Percentiles rank a stretch among this genome's conserved stretches.
phyloP scores from a whole-genome alignment of 176 grass and related monocot genomes.

The Oryza meridionalis region DNA sequence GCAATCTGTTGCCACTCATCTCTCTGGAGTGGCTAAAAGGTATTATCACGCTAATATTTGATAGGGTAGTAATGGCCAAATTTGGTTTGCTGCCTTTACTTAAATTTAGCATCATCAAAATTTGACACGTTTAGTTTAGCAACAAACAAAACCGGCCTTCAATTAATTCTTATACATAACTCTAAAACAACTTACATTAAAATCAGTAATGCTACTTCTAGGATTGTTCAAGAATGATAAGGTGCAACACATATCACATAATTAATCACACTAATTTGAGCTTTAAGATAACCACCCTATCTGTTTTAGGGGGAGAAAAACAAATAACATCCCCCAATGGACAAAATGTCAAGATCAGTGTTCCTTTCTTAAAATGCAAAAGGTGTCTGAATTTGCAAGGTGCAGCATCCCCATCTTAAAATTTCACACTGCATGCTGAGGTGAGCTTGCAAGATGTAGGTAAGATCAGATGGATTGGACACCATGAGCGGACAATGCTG shows the following conservation, averaged over 20 bases:
- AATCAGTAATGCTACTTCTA: neutral
- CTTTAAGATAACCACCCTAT: constrained; percentile 13
- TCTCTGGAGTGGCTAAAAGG: too few relatives aligned
- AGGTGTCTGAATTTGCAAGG: neutral
- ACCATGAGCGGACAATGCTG: neutral
- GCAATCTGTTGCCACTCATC: too few relatives aligned
- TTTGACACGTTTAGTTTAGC: too few relatives aligned
- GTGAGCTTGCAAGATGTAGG: neutral
- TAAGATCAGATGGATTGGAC: neutral
- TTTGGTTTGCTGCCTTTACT: too few relatives aligned
- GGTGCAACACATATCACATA: neutral
- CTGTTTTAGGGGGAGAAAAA: neutral
- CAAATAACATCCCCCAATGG: neutral
- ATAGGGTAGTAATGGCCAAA: too few relatives aligned
- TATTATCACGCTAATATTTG: too few relatives aligned
- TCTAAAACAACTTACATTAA: neutral
- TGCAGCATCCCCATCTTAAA: constrained; percentile 21
- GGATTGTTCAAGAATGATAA: neutral
- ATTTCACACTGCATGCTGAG: neutral
- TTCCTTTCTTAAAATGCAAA: constrained; percentile 8
- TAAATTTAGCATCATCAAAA: too few relatives aligned
- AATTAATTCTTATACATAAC: neutral
- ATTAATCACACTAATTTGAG: neutral
- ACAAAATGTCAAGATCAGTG: neutral
- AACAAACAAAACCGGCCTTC: too few relatives aligned